Evolutionary conservation across 2,329 filamentous ascomycete genomes (phyloP), one percentile per base, ranked within the genome.

Genomic region (Remersonia thermophila): DNA sequence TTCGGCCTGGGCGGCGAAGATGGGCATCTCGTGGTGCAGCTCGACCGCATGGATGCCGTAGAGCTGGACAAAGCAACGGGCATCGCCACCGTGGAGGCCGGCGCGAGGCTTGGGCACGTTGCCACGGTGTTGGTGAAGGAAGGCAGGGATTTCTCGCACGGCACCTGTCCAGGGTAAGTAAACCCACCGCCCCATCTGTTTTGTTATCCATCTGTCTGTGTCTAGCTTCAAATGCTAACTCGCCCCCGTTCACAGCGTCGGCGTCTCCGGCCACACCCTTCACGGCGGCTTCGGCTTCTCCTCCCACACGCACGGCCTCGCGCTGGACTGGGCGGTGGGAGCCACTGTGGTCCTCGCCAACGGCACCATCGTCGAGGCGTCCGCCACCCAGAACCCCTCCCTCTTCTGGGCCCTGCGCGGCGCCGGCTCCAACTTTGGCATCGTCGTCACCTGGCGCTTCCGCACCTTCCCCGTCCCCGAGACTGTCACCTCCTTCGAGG

Each of bases 91-190:
- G 58, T 70, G n/a, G 60, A 68, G 35, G 61, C 62, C 4, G 70
- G 70, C 16, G 62, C 68, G 2, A 56, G 68, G 11, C 54, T 73
- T 1, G 70, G 69, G 1, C 60, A 65, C 32, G 56, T 67, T 9
- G 62, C 62, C 0, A 52, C 47, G 2, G 49, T 59, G 33, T 45
- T 67, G n/a, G 58, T 57, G 33, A 43, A 51, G 10, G 52, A 63
- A 30, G 59, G 56, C 48, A 62, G 50, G 11, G 66, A 61, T 3
- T 55, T 71, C 7, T 55, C 62, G 13, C 67, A 71, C 33, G 68
- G 68, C 17, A 68, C 66, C 1, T 71, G 67, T 41, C 66, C 68
- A 5, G 64, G 60, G 65, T 67, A 49, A 46, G 59, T 51, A 25
- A 20, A 10, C 28, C 8, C n/a, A 11, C 11, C 6, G 13, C n/a